Evolutionary conservation across 2,329 filamentous ascomycete species (phyloP).

Genomic region (Colletotrichum sidae): DNA sequence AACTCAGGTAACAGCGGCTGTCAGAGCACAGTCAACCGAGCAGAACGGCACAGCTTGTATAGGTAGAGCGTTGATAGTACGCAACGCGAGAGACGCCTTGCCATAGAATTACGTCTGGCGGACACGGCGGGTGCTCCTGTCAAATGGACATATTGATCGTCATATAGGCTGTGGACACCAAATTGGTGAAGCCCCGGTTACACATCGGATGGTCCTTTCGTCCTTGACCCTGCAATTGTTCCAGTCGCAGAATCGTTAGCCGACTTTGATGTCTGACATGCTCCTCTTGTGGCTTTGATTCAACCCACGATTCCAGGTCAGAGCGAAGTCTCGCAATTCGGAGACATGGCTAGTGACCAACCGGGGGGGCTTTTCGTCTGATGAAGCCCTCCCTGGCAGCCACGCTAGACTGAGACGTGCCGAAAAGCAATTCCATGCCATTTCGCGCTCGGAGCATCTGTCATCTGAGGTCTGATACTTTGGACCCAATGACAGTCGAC

Average conservation of each 20-base stretch:
- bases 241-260: not conserved
- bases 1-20: too few species aligned
- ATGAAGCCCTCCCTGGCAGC: constrained; percentile 25
- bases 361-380: constrained; percentile 25
- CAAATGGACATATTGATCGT: constrained; percentile 18
- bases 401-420: constrained; percentile 27
- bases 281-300: constrained; percentile 6
- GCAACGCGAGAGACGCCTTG: too few species aligned
- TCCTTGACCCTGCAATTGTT: not conserved
- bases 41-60: too few species aligned
- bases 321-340: constrained; percentile 13
- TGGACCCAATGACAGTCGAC: constrained; percentile 16
- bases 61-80: too few species aligned
- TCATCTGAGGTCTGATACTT: constrained; percentile 1
- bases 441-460: constrained; percentile 32
- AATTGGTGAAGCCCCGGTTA: constrained; percentile 1
- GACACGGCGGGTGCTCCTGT: not conserved
- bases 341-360: constrained; percentile 17
- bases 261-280: not conserved
- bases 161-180: constrained; percentile 5
- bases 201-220: constrained; percentile 7
- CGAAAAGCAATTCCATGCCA: constrained; percentile 26
- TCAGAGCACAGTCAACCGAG: too few species aligned
- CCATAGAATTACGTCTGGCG: not conserved
- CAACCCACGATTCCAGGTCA: constrained; percentile 9